Base-by-base conservation (phyloP, 306 rosid species). In the Trifolium pratense region DNA sequence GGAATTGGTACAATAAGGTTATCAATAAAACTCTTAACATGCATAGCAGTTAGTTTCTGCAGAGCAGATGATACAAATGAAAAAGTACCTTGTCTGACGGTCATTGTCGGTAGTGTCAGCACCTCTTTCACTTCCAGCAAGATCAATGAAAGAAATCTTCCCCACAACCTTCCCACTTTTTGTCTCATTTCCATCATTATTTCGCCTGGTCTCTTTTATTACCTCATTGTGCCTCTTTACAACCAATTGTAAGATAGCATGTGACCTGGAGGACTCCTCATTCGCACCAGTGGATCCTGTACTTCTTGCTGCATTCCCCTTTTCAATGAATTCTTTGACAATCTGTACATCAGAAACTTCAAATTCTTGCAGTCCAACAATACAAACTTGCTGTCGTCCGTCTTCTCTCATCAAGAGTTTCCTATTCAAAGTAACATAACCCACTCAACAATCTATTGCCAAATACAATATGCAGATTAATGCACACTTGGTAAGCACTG, bases 91-190 rank as follows among this genome's bases (percentile, higher is more conserved):
- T 10, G 99, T 94, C 78, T 94, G 99, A 34, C 99, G 92, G 72
- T 94, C 99, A 86, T 94, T 91, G 83, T 94, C 99, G 59, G 99
- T 94, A 68, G 99, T 94, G 88, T 91, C 99, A 18, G 99, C 99
- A 34, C 99, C 99, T 83, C 99, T 89, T 90, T 94, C 99, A 80
- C 97, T 94, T 62, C 99, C 99, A 73, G 99, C 99, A 72, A 94
- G 96, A 90, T 94, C 97, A 73, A 94, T 94, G 73, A 94, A 94
- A 74, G 99, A 94, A 76, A 94, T 87, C 81, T 94, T 94, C 86
- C 99, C 99, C 71, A 94, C 95, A 80, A 91, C 91, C 86, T 87
- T 94, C 69, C 92, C 97, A 79, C 69, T 66, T 84, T 84, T 88
- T 36, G 87, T 75, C 76, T 94, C 96, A 86, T 94, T 86, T 74